Conservation (phyloP, 1,284 basidiomycete genomes). For the Pulveroboletus ridleyi region DNA sequence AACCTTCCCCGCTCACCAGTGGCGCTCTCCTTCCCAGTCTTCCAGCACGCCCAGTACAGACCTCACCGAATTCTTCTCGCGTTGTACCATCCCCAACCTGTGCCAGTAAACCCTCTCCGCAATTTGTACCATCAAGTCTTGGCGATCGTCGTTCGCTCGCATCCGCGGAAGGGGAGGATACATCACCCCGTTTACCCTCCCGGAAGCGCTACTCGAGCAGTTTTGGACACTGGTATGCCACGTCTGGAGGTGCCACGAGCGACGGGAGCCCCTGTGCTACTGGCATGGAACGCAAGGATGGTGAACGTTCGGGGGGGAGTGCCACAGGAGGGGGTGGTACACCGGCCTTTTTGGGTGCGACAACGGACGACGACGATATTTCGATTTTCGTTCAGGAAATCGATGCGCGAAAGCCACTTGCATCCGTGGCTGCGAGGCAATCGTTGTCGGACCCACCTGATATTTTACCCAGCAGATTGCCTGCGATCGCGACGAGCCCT, state of each 20-base stretch:
- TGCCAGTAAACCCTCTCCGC: conserved; percentile 48
- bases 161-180: conserved; percentile 41
- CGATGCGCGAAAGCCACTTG: conserved; percentile 67
- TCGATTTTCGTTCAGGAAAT: conserved; percentile 79
- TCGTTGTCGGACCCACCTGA: conserved; percentile 15
- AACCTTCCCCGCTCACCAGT: conserved; percentile 48
- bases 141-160: conserved; percentile 47
- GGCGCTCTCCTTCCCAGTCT: conserved; percentile 33
- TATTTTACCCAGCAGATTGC: background rate
- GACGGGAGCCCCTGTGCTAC: conserved; percentile 41
- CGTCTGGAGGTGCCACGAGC: conserved; percentile 47
- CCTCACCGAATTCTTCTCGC: conserved; percentile 48
- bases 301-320: conserved; percentile 21
- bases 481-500: conserved; percentile 12
- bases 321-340: conserved; percentile 15
- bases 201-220: conserved; percentile 72
- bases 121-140: conserved; percentile 53
- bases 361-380: conserved; percentile 77
- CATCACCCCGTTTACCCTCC: conserved; percentile 37
- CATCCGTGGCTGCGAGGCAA: conserved; percentile 27
- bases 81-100: conserved; percentile 52
- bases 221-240: conserved; percentile 70
- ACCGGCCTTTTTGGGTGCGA: conserved; percentile 51
- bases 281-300: conserved; percentile 33
- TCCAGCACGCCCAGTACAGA: conserved; percentile 42